Percentiles rank a stretch among this genome's conserved stretches.
These are phyloP conservation scores for Claviceps cyperi DNA, from an alignment of 2,329 filamentous ascomycete genomes.

Conservation along the genomic window DNA sequence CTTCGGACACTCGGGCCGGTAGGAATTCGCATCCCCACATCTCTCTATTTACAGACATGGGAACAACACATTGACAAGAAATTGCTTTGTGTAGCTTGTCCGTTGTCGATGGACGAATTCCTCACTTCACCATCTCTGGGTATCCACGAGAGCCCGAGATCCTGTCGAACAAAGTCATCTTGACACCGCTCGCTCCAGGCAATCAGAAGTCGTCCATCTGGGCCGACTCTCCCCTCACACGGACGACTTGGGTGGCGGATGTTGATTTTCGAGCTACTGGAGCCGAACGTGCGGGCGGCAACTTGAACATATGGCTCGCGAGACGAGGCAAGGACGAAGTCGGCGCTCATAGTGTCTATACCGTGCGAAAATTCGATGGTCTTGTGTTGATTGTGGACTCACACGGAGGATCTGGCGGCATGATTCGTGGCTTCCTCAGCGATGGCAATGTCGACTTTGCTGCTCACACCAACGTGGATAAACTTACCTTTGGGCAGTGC, in stretches of 20 bases:
- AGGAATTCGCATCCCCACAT: conserved; percentile 9
- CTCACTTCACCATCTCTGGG: conserved; percentile 41
- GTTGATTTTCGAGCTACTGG: conserved; percentile 81
- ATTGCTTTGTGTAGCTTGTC: background rate
- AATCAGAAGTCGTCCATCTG: conserved; percentile 75
- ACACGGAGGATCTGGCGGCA: conserved; percentile 63
- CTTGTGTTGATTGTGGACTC: conserved; percentile 75
- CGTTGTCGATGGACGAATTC: conserved; percentile 24
- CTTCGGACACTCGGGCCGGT: conserved; percentile 60
- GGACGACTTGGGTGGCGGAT: conserved; percentile 65
- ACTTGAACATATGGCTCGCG: conserved; percentile 86
- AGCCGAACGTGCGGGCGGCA: conserved; percentile 71
- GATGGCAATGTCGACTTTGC: conserved; percentile 74
- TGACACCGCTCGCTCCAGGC: conserved; percentile 79
- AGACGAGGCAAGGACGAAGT: conserved; percentile 51
- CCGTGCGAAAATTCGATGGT: conserved; percentile 75
- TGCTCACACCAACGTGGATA: conserved; percentile 61
- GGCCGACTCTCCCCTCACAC: conserved; percentile 48
- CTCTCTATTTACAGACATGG: background rate
- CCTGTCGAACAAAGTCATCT: conserved; percentile 79
- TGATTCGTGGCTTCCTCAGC: conserved; percentile 84
- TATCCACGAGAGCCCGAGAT: conserved; percentile 42
- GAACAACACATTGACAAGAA: background rate
- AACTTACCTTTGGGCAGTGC: conserved; percentile 85
- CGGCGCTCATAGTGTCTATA: conserved; percentile 68